These are phyloP conservation scores for Dictyostelium purpureum DNA, from an alignment of 78 protist species.

Conservation along the genomic window DNA sequence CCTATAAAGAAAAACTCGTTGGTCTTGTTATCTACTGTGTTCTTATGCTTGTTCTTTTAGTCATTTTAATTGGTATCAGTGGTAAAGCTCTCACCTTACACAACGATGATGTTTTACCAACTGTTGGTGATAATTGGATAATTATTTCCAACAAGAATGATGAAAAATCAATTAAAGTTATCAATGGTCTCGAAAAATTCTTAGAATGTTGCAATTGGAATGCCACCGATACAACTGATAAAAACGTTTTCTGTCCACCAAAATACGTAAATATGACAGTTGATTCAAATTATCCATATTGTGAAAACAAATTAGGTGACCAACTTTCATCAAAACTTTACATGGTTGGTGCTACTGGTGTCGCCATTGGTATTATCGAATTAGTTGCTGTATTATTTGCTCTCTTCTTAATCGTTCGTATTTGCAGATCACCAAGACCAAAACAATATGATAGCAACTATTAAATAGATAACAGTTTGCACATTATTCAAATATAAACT, in stretches of 20 bases:
- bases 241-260: background rate
- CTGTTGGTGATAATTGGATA: background rate
- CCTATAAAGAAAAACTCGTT: conserved; percentile 51
- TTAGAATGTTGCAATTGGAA: conserved; percentile 43
- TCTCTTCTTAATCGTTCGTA: conserved; percentile 54
- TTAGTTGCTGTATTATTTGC: conserved; percentile 58
- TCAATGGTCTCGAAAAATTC: background rate
- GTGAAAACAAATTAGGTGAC: background rate
- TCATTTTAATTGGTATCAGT: conserved; percentile 61
- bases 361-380: conserved; percentile 67
- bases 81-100: conserved; percentile 53
- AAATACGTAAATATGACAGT: background rate
- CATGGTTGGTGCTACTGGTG: conserved; percentile 53
- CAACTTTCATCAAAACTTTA: conserved; percentile 2
- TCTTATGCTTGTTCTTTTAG: conserved; percentile 41
- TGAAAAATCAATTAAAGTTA: background rate
- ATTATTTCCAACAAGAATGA: background rate
- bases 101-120: background rate
- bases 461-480: background rate
- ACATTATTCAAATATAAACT: background rate
- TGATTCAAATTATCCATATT: background rate
- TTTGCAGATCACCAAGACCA: conserved; percentile 46
- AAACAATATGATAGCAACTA: conserved; percentile 38
- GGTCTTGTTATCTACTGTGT: conserved; percentile 54
- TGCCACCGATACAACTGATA: background rate